Conservation (phyloP, 139 green algal genomes). For the Chlamydomonas schloesseri region DNA sequence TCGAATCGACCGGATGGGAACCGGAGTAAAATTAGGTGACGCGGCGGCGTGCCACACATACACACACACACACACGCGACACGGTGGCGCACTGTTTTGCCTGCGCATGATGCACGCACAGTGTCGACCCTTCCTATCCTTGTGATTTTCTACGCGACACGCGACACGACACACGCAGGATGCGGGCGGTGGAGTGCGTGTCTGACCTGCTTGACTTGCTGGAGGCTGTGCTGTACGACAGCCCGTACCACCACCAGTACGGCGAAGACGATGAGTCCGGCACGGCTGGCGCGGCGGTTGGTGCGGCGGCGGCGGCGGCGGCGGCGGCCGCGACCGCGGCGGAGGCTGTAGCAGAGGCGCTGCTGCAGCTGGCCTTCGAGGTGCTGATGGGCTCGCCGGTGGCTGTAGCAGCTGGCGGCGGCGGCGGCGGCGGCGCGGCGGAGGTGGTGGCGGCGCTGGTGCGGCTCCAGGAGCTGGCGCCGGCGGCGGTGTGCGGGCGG, state of each 20-base stretch:
- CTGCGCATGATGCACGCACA: too few relatives aligned
- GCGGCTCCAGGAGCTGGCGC: conserved; percentile 26
- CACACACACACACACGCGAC: too few relatives aligned
- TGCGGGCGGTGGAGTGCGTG: background rate
- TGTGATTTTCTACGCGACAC: too few relatives aligned
- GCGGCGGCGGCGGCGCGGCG: background rate
- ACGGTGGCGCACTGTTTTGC: too few relatives aligned
- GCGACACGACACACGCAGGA: conserved; percentile 1
- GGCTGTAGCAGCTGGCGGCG: background rate
- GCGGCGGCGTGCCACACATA: too few relatives aligned
- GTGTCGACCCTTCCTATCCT: too few relatives aligned
- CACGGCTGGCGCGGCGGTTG: too few relatives aligned
- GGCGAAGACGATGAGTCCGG: background rate
- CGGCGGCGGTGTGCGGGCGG: background rate
- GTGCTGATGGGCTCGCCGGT: conserved; percentile 1
- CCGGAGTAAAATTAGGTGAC: too few relatives aligned
- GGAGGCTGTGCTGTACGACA: conserved; percentile 27
- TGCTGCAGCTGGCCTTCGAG: conserved; percentile 47
- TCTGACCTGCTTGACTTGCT: conserved; percentile 25
- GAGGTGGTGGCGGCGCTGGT: conserved; percentile 39
- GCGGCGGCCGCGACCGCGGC: background rate
- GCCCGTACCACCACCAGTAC: too few relatives aligned
- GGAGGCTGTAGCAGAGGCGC: background rate
- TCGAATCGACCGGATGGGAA: too few relatives aligned
- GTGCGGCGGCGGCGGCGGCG: background rate